These are phyloP conservation scores for Tylopilus cervinicoccineus DNA, from an alignment of 768 basidiomycete species.

Conservation along the genomic window DNA sequence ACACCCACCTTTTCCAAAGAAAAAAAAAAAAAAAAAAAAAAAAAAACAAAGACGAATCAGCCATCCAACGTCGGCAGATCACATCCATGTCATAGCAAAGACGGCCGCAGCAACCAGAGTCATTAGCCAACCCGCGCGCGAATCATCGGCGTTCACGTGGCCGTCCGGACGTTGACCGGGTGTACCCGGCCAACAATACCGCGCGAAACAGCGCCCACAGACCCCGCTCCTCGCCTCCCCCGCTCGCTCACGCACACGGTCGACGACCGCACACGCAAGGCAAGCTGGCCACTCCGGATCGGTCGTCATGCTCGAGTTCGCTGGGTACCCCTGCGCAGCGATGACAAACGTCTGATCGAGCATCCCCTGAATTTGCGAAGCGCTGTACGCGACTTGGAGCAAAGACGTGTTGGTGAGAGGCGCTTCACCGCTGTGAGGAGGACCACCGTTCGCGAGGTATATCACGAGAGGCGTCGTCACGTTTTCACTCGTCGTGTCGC, in stretches of 20 bases:
- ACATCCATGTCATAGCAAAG: too few relatives aligned
- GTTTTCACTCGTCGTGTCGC: conserved; percentile 26
- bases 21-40: too few relatives aligned
- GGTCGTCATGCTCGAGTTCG: conserved; percentile 21
- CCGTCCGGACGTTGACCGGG: too few relatives aligned
- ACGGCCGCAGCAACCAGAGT: not conserved
- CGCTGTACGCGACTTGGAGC: conserved; percentile 35
- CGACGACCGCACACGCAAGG: conserved; percentile 49
- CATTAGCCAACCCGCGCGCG: conserved; percentile 2
- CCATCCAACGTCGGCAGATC: too few relatives aligned
- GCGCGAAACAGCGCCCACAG: conserved; percentile 28
- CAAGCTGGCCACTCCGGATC: conserved; percentile 46
- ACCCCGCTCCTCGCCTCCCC: conserved; percentile 27
- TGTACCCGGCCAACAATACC: conserved; percentile 32
- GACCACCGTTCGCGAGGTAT: conserved; percentile 53
- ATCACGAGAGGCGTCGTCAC: conserved; percentile 44
- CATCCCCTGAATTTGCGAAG: conserved; percentile 39
- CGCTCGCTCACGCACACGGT: conserved; percentile 36
- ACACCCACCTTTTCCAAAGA: too few relatives aligned
- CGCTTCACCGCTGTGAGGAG: conserved; percentile 35
- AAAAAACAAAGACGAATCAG: too few relatives aligned
- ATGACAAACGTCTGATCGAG: conserved; percentile 42
- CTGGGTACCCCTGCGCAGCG: conserved; percentile 39
- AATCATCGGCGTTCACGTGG: not conserved
- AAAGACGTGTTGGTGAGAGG: conserved; percentile 43